Evolutionary conservation across 208 protist genomes (phyloP).

Genomic region (Leishmania braziliensis): DNA sequence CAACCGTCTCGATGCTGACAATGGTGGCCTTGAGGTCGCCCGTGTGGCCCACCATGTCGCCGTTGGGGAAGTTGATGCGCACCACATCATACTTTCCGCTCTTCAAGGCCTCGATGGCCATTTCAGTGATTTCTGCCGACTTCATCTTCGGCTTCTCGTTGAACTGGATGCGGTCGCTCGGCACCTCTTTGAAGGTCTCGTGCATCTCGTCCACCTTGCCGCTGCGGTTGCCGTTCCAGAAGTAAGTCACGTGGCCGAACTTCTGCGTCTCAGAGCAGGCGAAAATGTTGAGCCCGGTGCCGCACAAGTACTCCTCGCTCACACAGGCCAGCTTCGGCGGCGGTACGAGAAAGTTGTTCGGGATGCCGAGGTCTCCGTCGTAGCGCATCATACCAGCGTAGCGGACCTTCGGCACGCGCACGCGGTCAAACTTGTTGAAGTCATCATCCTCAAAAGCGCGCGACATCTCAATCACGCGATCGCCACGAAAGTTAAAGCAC

Average conservation of each 20-base stretch:
- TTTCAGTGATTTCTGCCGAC: conserved; percentile 91
- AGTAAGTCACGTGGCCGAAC: conserved; percentile 97
- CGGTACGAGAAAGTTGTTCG: conserved; percentile 94
- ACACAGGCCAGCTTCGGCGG: conserved; percentile 89
- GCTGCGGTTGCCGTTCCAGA: conserved; percentile 96
- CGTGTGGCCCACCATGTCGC: conserved; percentile 97
- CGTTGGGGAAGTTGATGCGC: conserved; percentile 95
- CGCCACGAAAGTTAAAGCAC: conserved; percentile 96
- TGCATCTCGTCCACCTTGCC: conserved; percentile 88
- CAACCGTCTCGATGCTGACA: conserved; percentile 78
- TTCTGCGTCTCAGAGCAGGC: conserved; percentile 97
- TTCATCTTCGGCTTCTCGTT: conserved; percentile 96
- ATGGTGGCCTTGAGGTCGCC: conserved; percentile 90
- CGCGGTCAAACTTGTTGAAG: conserved; percentile 93
- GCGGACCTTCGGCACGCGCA: conserved; percentile 89
- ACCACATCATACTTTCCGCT: conserved; percentile 92
- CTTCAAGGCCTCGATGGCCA: conserved; percentile 88
- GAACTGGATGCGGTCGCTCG: conserved; percentile 92
- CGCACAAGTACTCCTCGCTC: conserved; percentile 91
- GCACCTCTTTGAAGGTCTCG: conserved; percentile 93
- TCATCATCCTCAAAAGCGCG: conserved; percentile 93
- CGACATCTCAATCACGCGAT: conserved; percentile 95
- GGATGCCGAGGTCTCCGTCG: conserved; percentile 94
- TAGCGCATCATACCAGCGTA: conserved; percentile 97
- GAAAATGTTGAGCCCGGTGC: conserved; percentile 85